A percentile compares a stretch with the other conserved stretches of the same genome.
Conservation (phyloP, 2,329 filamentous ascomycete genomes). For the Tolypocladium album region DNA sequence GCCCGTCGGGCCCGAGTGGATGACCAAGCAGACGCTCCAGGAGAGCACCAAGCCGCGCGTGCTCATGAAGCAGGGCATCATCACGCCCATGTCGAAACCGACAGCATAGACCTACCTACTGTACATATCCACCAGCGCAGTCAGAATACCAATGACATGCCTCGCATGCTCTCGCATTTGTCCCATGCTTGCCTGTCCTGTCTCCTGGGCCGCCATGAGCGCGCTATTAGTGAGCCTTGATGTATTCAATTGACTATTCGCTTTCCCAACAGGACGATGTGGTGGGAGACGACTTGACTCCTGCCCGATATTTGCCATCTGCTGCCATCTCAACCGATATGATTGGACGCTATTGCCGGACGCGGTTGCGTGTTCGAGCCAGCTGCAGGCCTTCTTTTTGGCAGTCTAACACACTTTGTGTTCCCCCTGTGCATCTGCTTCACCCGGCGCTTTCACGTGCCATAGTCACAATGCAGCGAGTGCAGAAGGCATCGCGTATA, state of each 20-base stretch:
- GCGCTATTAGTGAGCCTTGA: no score
- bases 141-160: background rate
- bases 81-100: constrained; percentile 79
- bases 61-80: constrained; percentile 82
- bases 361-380: background rate
- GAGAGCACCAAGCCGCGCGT: constrained; percentile 79
- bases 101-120: constrained; percentile 17
- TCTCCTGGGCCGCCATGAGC: no score
- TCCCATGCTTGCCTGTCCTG: background rate
- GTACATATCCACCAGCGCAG: background rate
- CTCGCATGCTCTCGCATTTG: background rate
- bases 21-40: constrained; percentile 93
- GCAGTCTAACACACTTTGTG: background rate
- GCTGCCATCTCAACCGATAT: background rate
- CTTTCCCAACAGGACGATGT: background rate
- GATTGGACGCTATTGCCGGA: background rate
- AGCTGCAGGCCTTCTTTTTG: background rate
- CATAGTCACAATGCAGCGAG: background rate
- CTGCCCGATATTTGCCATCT: background rate
- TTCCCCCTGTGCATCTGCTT: no score
- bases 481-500: background rate
- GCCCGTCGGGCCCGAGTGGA: constrained; percentile 89
- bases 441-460: background rate
- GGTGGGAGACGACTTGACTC: background rate
- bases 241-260: background rate